Percentiles rank a stretch among this genome's conserved stretches.
Conservation (phyloP, 345 rosid genomes). For the Excoecaria agallocha region DNA sequence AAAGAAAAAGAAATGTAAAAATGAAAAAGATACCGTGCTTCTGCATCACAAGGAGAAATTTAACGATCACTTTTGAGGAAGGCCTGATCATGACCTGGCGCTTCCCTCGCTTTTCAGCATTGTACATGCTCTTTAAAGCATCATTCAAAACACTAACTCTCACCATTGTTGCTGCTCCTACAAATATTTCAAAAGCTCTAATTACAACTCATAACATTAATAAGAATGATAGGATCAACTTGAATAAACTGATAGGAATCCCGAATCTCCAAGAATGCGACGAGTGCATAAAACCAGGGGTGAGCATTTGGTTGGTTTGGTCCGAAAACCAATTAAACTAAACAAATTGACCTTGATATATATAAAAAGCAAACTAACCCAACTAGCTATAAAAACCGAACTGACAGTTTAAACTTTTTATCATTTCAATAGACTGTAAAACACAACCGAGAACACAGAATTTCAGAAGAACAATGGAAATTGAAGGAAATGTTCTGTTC, state of each 20-base stretch:
- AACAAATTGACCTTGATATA: no score
- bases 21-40: conserved; percentile 21
- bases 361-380: no score
- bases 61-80: conserved; percentile 32
- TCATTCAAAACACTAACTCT: conserved; percentile 33
- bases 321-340: no score
- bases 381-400: no score
- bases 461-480: no score
- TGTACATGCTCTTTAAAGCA: conserved; percentile 35
- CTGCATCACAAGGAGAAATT: conserved; percentile 32
- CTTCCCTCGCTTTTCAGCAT: conserved; percentile 36
- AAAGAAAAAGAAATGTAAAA: background rate
- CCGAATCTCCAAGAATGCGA: background rate
- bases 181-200: background rate
- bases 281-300: background rate
- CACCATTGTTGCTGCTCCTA: conserved; percentile 28
- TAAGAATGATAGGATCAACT: background rate
- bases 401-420: no score
- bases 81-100: conserved; percentile 36
- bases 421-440: no score
- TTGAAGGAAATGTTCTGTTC: no score
- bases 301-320: no score
- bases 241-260: background rate
- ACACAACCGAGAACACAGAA: no score
- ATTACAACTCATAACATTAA: background rate